A percentile compares a stretch with the other conserved stretches of the same genome.
These are phyloP conservation scores for Daldinia vernicosa DNA, from an alignment of 495 filamentous ascomycete species.

Conservation along the genomic window DNA sequence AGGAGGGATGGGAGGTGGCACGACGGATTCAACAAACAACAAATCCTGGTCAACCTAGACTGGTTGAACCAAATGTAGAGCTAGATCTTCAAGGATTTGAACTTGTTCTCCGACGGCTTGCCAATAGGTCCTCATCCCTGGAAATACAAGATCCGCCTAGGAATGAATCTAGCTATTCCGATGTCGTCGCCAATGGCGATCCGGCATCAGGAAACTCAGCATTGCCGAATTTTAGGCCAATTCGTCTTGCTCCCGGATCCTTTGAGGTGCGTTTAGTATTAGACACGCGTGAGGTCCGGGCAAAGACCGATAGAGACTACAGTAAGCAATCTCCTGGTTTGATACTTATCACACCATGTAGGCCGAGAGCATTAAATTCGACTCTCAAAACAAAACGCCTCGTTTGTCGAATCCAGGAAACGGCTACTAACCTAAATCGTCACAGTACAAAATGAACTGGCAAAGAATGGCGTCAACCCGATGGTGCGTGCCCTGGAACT, in stretches of 20 bases:
- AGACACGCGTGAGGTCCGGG: conserved; percentile 79
- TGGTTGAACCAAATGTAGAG: conserved; percentile 12
- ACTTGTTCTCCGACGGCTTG: neutral
- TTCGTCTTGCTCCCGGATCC: conserved; percentile 66
- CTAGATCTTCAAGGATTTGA: conserved; percentile 11
- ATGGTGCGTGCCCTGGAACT: conserved; percentile 74
- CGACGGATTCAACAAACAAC: conserved; percentile 67
- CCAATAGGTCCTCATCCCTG: conserved; percentile 29
- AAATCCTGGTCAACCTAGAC: conserved; percentile 27
- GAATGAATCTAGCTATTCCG: conserved; percentile 36
- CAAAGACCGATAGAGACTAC: conserved; percentile 81
- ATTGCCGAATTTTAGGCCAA: conserved; percentile 65
- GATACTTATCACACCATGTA: neutral
- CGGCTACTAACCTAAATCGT: neutral
- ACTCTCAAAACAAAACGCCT: neutral
- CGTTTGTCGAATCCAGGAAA: neutral
- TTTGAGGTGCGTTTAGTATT: conserved; percentile 80
- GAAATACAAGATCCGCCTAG: conserved; percentile 32
- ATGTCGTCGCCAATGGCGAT: conserved; percentile 56
- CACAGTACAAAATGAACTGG: conserved; percentile 69
- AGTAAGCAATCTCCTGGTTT: conserved; percentile 39
- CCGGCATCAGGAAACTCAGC: conserved; percentile 42
- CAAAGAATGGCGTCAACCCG: conserved; percentile 69
- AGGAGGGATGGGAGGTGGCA: conserved; percentile 83
- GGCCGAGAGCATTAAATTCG: neutral